phyloP scores from a whole-genome alignment of 2,329 filamentous ascomycete genomes.

The Penicillium digitatum region DNA sequence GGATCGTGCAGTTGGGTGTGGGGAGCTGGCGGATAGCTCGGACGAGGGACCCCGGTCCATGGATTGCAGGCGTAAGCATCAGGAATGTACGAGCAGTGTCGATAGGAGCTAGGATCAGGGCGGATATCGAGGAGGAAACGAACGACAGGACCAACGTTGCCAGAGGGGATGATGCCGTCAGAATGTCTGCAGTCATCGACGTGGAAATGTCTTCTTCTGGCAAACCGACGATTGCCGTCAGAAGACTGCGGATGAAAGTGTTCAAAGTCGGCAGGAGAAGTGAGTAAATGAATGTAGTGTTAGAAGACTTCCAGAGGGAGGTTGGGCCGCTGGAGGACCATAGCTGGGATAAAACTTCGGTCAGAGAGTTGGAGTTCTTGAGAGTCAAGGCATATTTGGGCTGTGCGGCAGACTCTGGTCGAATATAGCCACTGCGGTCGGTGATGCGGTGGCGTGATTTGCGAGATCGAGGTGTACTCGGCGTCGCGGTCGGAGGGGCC shows the following conservation, averaged over 20 bases:
- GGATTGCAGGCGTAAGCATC: constrained; percentile 75
- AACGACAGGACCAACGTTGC: constrained; percentile 72
- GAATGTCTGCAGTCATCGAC: constrained; percentile 62
- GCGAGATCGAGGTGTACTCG: constrained; percentile 40
- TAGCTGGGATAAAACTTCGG: constrained; percentile 80
- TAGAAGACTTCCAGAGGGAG: constrained; percentile 92
- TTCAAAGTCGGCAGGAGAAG: constrained; percentile 82
- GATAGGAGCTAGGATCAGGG: constrained; percentile 76
- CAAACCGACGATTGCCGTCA: constrained; percentile 86
- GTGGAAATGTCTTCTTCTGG: constrained; percentile 65
- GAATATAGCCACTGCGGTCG: constrained; percentile 46
- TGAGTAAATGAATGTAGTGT: constrained; percentile 87
- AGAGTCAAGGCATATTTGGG: constrained; percentile 63
- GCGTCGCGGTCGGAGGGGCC: constrained; percentile 42
- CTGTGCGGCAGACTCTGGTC: constrained; percentile 35
- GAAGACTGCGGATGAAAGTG: constrained; percentile 82
- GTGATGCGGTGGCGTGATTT: constrained; percentile 41
- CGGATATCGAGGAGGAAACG: constrained; percentile 64
- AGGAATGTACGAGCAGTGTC: constrained; percentile 85
- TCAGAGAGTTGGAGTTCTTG: constrained; percentile 71
- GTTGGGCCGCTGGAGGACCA: constrained; percentile 87
- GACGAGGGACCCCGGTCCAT: constrained; percentile 71
- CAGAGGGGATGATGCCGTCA: constrained; percentile 78
- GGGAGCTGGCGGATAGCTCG: constrained; percentile 74
- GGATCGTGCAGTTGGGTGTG: constrained; percentile 64